phyloP scores from a whole-genome alignment of 495 filamentous ascomycete species.

The Neurospora sp. region DNA sequence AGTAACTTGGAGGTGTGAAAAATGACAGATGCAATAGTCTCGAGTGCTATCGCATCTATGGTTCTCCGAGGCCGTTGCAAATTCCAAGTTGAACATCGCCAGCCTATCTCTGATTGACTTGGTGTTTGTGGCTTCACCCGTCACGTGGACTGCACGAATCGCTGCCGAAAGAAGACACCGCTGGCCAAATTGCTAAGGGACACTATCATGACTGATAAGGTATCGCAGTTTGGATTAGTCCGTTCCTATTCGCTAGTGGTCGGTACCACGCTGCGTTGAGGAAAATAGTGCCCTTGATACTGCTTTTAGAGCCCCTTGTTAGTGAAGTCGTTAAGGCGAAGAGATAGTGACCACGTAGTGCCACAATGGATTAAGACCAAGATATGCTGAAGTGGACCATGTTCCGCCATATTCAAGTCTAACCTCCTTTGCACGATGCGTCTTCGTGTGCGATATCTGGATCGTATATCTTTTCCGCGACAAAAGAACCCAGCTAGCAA shows the following conservation, averaged over 20 bases:
- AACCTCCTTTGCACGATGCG: not conserved
- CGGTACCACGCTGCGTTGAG: not conserved
- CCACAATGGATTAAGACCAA: not conserved
- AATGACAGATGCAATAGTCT: not conserved
- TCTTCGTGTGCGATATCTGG: not conserved
- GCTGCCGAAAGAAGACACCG: not conserved
- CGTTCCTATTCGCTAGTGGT: not conserved
- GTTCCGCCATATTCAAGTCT: not conserved
- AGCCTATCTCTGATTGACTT: not conserved
- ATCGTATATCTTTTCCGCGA: not conserved
- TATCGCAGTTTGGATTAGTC: not conserved
- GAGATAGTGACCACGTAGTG: not conserved
- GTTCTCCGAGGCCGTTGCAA: not conserved
- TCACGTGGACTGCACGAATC: not conserved
- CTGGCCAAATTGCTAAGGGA: not conserved
- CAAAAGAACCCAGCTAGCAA: not conserved
- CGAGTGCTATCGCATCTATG: not conserved
- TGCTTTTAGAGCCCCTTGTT: not conserved
- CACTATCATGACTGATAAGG: not conserved
- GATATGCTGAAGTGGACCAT: not conserved
- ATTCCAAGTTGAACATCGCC: not conserved
- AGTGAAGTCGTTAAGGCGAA: not conserved
- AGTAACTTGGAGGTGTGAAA: not conserved
- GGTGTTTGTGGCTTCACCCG: not conserved
- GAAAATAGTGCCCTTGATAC: not conserved